Base-by-base conservation (phyloP, 805 yeast genomes). In the Clavispora carvajalis region DNA sequence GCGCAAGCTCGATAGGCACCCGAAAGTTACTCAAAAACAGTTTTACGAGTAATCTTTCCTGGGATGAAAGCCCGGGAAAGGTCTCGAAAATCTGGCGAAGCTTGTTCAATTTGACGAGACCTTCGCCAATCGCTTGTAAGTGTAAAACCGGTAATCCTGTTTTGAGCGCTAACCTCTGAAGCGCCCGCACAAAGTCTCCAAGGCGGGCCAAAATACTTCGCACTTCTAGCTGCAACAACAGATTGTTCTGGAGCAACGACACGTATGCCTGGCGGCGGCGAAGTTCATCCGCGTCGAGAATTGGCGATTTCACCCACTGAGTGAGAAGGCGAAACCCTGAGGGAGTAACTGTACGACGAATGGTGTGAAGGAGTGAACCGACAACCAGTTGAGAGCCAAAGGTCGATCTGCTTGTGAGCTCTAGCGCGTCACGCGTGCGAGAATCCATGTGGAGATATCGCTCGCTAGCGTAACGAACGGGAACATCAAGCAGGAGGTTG, bases 301-400 rank as follows among this genome's bases (percentile, higher is more conserved):
- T 73, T 0, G 99, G 99, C 2, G 87, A 79, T 19, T 85, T 71
- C 4, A 91, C 62, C 96, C 97, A 88, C 38, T 81, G 80, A 7
- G 82, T 75, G 10, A 93, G 62, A n/a, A 85, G 54, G 31, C 98
- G 66, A 0, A 95, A 67, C 0, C 98, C 98, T 0, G 93, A 80
- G 1, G 82, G 71, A 0, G 98, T 88, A 3, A 76, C 77, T 0
- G 98, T 91, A 38, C 83, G 65, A 43, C 78, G 76, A 3, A 93
- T 74, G 0, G 84, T 73, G n/a, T 78, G 75, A 5, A 86, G 65
- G 17, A 91, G 59, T 0, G 95, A 80, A 0, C 95, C 95, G 7
- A 71, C 72, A n/a, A 60, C 65, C 12, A 77, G 71, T 11, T 74
- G 72, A 8, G 76, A 74, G 2, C 72, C 73, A 17, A 56, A 58